These are phyloP conservation scores for Ramichloridium luteum DNA, from an alignment of 2,329 filamentous ascomycete genomes.

Conservation along the genomic window DNA sequence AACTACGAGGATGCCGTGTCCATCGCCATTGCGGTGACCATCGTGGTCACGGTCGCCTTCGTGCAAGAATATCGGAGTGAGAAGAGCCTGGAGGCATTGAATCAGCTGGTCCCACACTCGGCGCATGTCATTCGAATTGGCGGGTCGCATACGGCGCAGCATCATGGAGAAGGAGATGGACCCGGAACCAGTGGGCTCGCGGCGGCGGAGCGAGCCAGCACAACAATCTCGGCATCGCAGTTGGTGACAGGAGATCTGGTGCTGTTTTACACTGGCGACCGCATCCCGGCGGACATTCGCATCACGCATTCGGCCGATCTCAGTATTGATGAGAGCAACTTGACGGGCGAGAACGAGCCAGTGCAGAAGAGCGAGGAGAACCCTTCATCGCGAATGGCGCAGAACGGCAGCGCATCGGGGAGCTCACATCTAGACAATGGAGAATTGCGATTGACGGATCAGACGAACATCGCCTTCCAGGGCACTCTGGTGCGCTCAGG, in stretches of 20 bases:
- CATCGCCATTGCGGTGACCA: constrained; percentile 90
- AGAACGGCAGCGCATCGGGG: constrained; percentile 14
- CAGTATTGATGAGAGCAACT: constrained; percentile 89
- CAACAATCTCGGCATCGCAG: constrained; percentile 74
- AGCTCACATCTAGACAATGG: constrained; percentile 31
- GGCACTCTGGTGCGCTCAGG: constrained; percentile 90
- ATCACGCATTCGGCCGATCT: constrained; percentile 84
- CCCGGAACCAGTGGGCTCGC: constrained; percentile 48
- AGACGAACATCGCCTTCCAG: constrained; percentile 95
- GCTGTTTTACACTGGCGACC: constrained; percentile 87
- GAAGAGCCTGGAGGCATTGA: constrained; percentile 90
- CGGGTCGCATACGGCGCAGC: constrained; percentile 14
- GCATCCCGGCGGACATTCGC: constrained; percentile 89
- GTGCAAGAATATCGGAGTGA: constrained; percentile 96
- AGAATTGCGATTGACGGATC: constrained; percentile 57
- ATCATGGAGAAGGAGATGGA: constrained; percentile 36
- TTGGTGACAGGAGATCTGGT: constrained; percentile 89
- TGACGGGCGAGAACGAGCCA: constrained; percentile 93
- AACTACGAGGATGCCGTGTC: constrained; percentile 93
- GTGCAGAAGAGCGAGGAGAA: constrained; percentile 64
- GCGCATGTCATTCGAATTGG: constrained; percentile 71
- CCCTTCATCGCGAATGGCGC: constrained; percentile 25
- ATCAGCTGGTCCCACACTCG: constrained; percentile 84
- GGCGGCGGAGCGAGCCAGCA: constrained; percentile 58
- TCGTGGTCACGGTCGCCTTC: constrained; percentile 91